Conservation (phyloP, 1,284 basidiomycete genomes). For the Cutaneotrichosporon sp. region DNA sequence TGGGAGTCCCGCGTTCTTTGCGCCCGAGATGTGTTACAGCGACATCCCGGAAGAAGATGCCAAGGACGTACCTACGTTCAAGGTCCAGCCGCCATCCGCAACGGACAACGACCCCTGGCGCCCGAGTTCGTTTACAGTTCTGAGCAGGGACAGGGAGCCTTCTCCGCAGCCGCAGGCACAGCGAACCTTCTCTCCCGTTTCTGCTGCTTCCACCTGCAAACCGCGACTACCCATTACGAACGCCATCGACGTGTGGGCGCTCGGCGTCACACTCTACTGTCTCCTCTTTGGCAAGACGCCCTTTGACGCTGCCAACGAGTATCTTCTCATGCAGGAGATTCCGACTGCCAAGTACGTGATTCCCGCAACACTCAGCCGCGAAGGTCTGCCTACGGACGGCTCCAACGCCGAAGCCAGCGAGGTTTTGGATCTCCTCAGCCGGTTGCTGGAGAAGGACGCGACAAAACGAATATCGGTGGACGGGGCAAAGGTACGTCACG, state of each 20-base stretch:
- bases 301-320: slow-evolving; percentile 69
- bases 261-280: slow-evolving; percentile 96
- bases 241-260: slow-evolving; percentile 97
- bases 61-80: slow-evolving; percentile 33
- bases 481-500: slow-evolving; percentile 64
- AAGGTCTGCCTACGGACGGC: slow-evolving; percentile 59
- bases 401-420: slow-evolving; percentile 55
- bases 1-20: slow-evolving; percentile 95
- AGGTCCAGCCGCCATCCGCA: slow-evolving; percentile 40
- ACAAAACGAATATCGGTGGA: slow-evolving; percentile 74
- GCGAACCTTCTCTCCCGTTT: slow-evolving; percentile 38
- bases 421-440: slow-evolving; percentile 70
- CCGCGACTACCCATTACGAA: slow-evolving; percentile 77
- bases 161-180: slow-evolving; percentile 1
- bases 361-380: slow-evolving; percentile 71
- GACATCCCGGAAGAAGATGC: slow-evolving; percentile 34
- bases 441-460: slow-evolving; percentile 80
- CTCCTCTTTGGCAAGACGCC: slow-evolving; percentile 83
- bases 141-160: background rate
- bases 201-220: slow-evolving; percentile 28
- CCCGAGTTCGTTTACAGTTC: background rate
- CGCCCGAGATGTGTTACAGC: slow-evolving; percentile 82
- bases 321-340: slow-evolving; percentile 78
- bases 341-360: slow-evolving; percentile 74
- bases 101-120: slow-evolving; percentile 17